Conservation (phyloP, 2,329 filamentous ascomycete genomes). For the Cladophialophora exuberans region DNA sequence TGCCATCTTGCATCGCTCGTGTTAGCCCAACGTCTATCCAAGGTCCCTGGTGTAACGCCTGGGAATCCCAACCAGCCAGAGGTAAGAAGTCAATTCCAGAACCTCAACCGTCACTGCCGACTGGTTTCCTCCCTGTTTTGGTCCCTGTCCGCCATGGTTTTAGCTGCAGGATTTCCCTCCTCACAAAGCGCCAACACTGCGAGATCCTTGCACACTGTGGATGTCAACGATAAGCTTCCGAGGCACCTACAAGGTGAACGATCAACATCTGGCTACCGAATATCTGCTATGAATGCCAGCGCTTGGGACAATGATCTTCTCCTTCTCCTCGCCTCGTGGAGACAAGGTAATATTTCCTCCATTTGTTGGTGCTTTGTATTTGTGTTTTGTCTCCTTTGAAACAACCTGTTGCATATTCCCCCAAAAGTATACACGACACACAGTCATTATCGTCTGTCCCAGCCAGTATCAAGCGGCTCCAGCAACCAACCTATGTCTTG, state of each 20-base stretch:
- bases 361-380: neutral
- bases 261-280: neutral
- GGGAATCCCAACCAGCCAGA: neutral
- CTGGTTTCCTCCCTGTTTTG: conserved; percentile 20
- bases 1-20: conserved; percentile 1
- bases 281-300: conserved; percentile 5
- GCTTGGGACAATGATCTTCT: conserved; percentile 4
- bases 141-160: conserved; percentile 5
- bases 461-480: neutral
- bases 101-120: conserved; percentile 10
- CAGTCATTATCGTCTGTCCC: neutral
- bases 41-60: neutral
- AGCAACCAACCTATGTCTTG: neutral
- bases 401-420: neutral
- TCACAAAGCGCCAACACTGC: conserved; percentile 3
- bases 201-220: conserved; percentile 3
- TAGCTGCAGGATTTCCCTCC: conserved; percentile 15
- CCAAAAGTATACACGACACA: neutral
- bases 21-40: conserved; percentile 9
- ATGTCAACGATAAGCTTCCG: neutral
- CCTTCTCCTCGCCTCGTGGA: conserved; percentile 8
- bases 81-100: conserved; percentile 20
- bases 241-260: no score
- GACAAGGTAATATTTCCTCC: neutral
- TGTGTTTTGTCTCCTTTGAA: conserved; percentile 11